These are phyloP conservation scores for Rhodosporidiobolus odoratus DNA, from an alignment of 768 basidiomycete species.

Conservation along the genomic window DNA sequence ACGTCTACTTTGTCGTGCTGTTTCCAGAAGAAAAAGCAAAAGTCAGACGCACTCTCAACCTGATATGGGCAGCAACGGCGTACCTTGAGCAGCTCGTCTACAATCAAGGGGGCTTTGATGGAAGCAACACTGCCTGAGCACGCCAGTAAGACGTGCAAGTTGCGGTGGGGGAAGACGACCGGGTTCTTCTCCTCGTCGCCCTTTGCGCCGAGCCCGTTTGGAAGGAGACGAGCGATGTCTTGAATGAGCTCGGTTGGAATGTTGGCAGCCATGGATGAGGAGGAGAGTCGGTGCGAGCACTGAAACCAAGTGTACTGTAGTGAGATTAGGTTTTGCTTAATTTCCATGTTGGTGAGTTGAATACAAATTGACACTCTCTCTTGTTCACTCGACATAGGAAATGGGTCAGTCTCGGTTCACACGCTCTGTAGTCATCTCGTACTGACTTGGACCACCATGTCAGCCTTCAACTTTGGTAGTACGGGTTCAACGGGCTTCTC, in stretches of 20 bases:
- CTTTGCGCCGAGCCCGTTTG: conserved; percentile 36
- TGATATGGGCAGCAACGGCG: conserved; percentile 43
- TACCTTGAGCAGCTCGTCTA: conserved; percentile 64
- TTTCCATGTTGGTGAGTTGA: too few species aligned
- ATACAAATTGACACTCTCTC: too few species aligned
- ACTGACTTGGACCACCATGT: not conserved
- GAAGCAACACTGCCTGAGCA: conserved; percentile 94
- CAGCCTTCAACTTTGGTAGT: conserved; percentile 36
- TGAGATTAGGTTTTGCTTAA: too few species aligned
- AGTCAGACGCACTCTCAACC: not conserved
- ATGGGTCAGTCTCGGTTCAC: not conserved
- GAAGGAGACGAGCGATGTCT: conserved; percentile 21
- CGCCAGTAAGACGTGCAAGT: conserved; percentile 65
- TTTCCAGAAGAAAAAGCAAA: too few species aligned
- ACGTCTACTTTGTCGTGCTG: conserved; percentile 72
- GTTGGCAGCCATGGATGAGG: too few species aligned
- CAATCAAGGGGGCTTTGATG: conserved; percentile 86
- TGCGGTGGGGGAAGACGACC: conserved; percentile 35
- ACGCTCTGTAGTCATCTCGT: not conserved
- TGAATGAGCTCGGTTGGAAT: not conserved
- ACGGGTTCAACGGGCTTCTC: conserved; percentile 23
- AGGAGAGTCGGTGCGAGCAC: not conserved
- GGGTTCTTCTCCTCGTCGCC: conserved; percentile 35
- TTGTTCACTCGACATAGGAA: not conserved
- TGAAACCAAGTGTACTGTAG: too few species aligned